Base-by-base conservation (phyloP, 2,329 filamentous ascomycete species). In the Aureobasidium sp. region DNA sequence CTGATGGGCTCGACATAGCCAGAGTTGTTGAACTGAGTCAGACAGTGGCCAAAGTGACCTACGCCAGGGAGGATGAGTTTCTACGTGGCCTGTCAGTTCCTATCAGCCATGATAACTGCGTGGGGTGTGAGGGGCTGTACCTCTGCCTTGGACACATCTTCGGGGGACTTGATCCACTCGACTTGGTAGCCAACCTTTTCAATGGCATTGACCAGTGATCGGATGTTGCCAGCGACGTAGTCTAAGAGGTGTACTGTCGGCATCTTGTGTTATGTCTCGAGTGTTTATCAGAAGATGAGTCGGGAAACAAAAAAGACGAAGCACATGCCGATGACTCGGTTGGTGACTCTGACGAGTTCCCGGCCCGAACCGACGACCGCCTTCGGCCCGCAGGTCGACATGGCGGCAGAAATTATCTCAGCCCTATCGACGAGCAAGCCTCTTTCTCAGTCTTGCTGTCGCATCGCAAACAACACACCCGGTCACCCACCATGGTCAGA, bases 31-130 rank as follows among this genome's bases (percentile, higher is more conserved):
- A 99, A 86, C 72, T 96, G 91, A 31, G 85, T 86, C 66, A 97
- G 81, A 76, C 94, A 99, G 80, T 99, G 91, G 64, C 94, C 94
- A 71, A 97, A 99, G 81, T 99, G 93, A 69, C 94, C 94, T 65
- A 99, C 94, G 64, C 94, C 94, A 5, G 94, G 94, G 29, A 99
- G 84, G 67, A 99, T 97, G 70, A 99, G 85, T 83, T 87, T 95
- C 88, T 96, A 74, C 62, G 62, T 61, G 9, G 62, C 64, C 65
- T 70, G 67, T 72, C 68, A 72, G 70, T 67, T 31, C 12, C 45
- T 14, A 55, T 55, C 51, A 55, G 51, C 7, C 12, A 6, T 41
- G 1, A 31, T 34, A 27, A 6, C 6, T 55, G 11, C 37, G 37
- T 42, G 39, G 59, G 29, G 27, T 34, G 36, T 12, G 39, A 37